Evolutionary conservation across 2,329 filamentous ascomycete genomes (phyloP).

Genomic region (Talaromyces amestolkiae): DNA sequence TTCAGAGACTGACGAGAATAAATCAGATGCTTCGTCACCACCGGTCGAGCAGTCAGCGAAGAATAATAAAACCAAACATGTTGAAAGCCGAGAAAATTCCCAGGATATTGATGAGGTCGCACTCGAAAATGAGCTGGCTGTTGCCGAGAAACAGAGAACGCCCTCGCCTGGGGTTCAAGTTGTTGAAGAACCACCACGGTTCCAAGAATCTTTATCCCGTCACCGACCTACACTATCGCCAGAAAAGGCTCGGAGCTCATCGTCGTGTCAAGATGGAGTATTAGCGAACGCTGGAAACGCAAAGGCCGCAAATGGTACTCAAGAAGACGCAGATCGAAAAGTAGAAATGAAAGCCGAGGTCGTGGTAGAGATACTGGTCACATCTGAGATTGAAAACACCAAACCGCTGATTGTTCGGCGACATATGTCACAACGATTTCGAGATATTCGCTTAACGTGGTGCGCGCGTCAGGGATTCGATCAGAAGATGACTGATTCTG

Average conservation of each 20-base stretch:
- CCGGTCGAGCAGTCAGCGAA: neutral
- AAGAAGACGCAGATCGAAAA: neutral
- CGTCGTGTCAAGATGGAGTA: neutral
- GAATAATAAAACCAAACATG: neutral
- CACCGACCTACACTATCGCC: neutral
- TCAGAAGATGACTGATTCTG: constrained; percentile 48
- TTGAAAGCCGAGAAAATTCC: neutral
- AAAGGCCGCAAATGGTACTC: neutral
- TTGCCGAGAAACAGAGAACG: neutral
- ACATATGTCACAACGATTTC: constrained; percentile 65
- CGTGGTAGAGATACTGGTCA: constrained; percentile 63
- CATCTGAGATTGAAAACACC: constrained; percentile 62
- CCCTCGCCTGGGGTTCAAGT: constrained; percentile 1
- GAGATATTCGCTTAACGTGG: constrained; percentile 68
- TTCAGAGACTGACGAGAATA: neutral
- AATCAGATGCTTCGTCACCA: neutral
- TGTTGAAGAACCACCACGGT: neutral
- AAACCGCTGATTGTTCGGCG: constrained; percentile 63
- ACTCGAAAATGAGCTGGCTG: neutral
- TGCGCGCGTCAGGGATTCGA: constrained; percentile 59
- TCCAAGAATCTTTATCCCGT: neutral
- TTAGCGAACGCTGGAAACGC: neutral
- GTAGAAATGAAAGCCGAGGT: constrained; percentile 7
- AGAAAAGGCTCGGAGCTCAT: neutral
- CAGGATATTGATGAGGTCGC: neutral